Evolutionary conservation across 805 yeast genomes (phyloP).

Genomic region (Candida andamanensis): DNA sequence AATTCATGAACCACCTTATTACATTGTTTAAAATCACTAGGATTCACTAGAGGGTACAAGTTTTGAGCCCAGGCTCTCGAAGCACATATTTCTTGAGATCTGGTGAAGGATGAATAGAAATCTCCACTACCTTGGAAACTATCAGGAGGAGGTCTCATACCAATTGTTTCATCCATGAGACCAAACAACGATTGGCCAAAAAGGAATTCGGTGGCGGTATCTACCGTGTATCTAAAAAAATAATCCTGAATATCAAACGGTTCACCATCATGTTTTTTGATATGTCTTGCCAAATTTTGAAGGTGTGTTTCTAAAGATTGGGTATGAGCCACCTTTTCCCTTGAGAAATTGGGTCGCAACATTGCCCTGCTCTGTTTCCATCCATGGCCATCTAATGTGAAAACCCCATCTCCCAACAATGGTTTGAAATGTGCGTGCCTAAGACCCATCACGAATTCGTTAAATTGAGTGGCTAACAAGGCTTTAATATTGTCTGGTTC

Average conservation of each 20-base stretch:
- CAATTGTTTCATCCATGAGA: slow-evolving; percentile 24
- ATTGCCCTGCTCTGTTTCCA: slow-evolving; percentile 34
- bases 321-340: slow-evolving; percentile 29
- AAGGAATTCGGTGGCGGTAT: slow-evolving; percentile 34
- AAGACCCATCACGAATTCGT: slow-evolving; percentile 26
- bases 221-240: slow-evolving; percentile 29
- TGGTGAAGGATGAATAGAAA: slow-evolving; percentile 26
- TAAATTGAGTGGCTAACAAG: slow-evolving; percentile 29
- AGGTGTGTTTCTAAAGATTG: slow-evolving; percentile 24
- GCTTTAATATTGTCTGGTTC: slow-evolving; percentile 33
- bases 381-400: slow-evolving; percentile 30
- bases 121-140: slow-evolving; percentile 8
- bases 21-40: slow-evolving; percentile 26
- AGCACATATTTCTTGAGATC: slow-evolving; percentile 28
- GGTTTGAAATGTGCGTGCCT: slow-evolving; percentile 26
- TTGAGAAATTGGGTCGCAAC: slow-evolving; percentile 31
- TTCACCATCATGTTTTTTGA: slow-evolving; percentile 17
- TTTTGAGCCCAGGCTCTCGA: slow-evolving; percentile 27
- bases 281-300: slow-evolving; percentile 19
- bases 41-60: slow-evolving; percentile 19
- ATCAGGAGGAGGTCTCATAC: slow-evolving; percentile 20
- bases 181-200: slow-evolving; percentile 31
- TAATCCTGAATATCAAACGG: slow-evolving; percentile 27
- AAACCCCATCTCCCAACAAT: slow-evolving; percentile 31
- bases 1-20: slow-evolving; percentile 27